Base-by-base conservation (phyloP, 768 basidiomycete species). In the Royoungia palumana region DNA sequence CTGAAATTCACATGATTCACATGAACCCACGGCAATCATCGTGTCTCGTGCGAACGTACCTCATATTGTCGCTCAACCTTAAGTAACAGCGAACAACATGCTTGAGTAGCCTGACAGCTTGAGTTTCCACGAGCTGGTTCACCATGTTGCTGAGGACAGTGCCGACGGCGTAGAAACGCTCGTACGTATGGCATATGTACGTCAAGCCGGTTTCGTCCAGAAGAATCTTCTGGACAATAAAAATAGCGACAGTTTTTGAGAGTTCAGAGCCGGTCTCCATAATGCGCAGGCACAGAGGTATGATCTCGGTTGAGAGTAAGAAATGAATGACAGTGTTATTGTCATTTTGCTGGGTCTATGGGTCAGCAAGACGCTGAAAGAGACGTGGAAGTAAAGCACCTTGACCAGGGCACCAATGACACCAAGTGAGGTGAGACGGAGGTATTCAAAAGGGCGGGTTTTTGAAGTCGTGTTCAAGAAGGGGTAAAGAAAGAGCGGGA, bases 181-280 rank as follows among this genome's bases (percentile, higher is more conserved):
- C 96, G 65, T 99, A 99, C n/a, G 96, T 99, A 70, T 99, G 96
- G 61, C 96, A 98, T 63, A 98, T 99, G 69, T 99, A 99, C 14
- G 93, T 94, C 51, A 99, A 73, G 17, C 96, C 96, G 4, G 95
- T 93, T 70, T 99, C 96, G 67, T 99, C 96, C 45, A 98, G 78
- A 14, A 99, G 78, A 50, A 92, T 91, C 72, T 99, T 99, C 69
- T 99, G 96, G 4, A 99, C 96, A 62, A 99, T 99, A 71, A 99
- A 99, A 62, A 99, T 99, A 36, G 96, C 96, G 38, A 99, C 96
- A 1, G 96, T 99, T 73, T 99, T 99, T 50, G 90, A 93, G 16
- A 99, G 81, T 61, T 99, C 96, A 4, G 94, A 96, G 36, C 96
- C 96, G 4, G 96, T 97, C 70, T 99, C 96, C 96, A 99, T 99